Evolutionary conservation across 192 early-diverging fungal species (phyloP), one percentile per base, ranked within the genome.

Genomic region (Podila horticola): DNA sequence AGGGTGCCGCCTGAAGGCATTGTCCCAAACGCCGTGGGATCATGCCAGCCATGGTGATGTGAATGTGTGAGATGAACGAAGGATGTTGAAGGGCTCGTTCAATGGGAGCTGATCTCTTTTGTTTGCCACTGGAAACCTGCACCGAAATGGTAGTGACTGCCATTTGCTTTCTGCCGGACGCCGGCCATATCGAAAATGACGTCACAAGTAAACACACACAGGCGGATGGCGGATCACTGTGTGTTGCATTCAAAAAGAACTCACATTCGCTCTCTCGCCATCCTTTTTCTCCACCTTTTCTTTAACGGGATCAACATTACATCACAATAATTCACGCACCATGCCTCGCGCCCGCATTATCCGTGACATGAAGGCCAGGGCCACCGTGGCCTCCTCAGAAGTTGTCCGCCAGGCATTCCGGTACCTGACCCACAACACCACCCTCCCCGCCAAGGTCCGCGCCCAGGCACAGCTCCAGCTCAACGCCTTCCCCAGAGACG

Each of bases 401-500:
- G 73, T 93, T 64, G 82, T 89, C 69, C 90, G 94, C 58, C 91
- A 92, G 67, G 90, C 92, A 28, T 92, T 90, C 83, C 90, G 94
- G 60, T 94, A 90, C 74, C 79, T 95, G 64, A 91, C 91, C 50
- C 90, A 91, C 71, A 95, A 95, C 84, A 91, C 92, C 58, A 88
- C 92, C 22, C 69, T 95, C 34, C 88, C 90, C 52, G 86, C 92
- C 45, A 90, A 89, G 75, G 86, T 91, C 75, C 92, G 94, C 64
- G 91, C 91, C 74, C 91, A 94, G 72, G 94, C 94, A 26, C 94
- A 94, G 74, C 79, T 93, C 58, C 89, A 89, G 15, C 84, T 95
- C 29, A 90, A 91, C 58, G 86, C 90, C 49, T 88, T 89, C 62
- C 91, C 93, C 20, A 85, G 88, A 24, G 85, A 92, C 70, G 85